Evolutionary conservation across 1,139 yeast genomes (phyloP).

Genomic region (Debaryomyces coudertii): DNA sequence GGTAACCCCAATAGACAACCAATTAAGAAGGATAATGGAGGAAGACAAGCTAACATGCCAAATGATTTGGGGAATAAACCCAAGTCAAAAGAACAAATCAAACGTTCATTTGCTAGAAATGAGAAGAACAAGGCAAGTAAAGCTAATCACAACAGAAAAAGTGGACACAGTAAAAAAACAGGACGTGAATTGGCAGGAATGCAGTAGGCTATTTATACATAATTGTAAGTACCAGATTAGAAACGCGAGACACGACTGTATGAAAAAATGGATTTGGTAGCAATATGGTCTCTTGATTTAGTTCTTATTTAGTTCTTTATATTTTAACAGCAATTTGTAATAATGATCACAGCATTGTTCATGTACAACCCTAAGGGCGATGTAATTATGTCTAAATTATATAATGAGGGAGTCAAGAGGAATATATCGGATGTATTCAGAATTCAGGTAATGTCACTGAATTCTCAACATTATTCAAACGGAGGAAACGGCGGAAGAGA

Average conservation of each 20-base stretch:
- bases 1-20: constrained; percentile 30
- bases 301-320: not conserved
- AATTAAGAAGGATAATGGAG: constrained; percentile 6
- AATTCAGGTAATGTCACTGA: constrained; percentile 76
- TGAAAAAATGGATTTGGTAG: constrained; percentile 1
- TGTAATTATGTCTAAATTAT: constrained; percentile 75
- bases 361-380: constrained; percentile 83
- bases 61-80: not conserved
- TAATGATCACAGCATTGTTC: constrained; percentile 79
- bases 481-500: constrained; percentile 25
- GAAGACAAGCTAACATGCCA: constrained; percentile 18
- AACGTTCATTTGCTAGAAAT: constrained; percentile 40
- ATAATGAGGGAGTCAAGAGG: constrained; percentile 63
- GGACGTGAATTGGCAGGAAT: constrained; percentile 66
- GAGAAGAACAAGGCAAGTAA: constrained; percentile 58
- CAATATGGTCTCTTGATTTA: constrained; percentile 1
- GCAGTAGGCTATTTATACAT: constrained; percentile 34
- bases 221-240: no score
- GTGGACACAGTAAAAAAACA: constrained; percentile 59
- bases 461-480: constrained; percentile 20
- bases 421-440: constrained; percentile 89
- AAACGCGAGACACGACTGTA: constrained; percentile 6
- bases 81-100: constrained; percentile 27
- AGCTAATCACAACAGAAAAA: constrained; percentile 68
- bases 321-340: constrained; percentile 7